A percentile compares a stretch with the other conserved stretches of the same genome.
Evolutionary conservation across 192 early-diverging fungal species (phyloP).

Genomic region (Chytriomyces confervae): DNA sequence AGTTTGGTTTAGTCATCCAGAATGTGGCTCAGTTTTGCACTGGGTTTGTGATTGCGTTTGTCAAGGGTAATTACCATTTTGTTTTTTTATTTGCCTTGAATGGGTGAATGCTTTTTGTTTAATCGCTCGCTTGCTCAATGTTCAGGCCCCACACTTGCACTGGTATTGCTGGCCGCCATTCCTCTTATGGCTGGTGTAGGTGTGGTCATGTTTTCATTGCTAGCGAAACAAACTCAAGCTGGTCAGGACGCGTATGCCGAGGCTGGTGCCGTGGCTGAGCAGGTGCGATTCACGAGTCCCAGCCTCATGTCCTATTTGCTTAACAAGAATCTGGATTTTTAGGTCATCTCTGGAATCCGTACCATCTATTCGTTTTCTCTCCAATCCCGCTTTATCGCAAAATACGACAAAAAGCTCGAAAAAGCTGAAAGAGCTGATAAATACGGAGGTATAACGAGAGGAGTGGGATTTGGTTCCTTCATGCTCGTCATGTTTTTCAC

Average conservation of each 20-base stretch:
- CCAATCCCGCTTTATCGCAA: constrained; percentile 68
- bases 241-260: constrained; percentile 72
- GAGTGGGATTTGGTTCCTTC: constrained; percentile 75
- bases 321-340: too few species aligned
- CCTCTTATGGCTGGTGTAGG: constrained; percentile 56
- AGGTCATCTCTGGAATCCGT: constrained; percentile 77
- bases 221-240: constrained; percentile 69
- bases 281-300: constrained; percentile 36
- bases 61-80: constrained; percentile 66
- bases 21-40: constrained; percentile 44
- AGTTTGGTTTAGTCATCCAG: constrained; percentile 56
- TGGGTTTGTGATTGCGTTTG: constrained; percentile 55
- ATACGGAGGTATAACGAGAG: constrained; percentile 62
- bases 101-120: neutral
- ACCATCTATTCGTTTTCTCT: constrained; percentile 88
- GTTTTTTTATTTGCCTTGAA: neutral
- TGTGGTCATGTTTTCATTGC: constrained; percentile 75
- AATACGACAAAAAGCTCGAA: constrained; percentile 70
- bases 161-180: constrained; percentile 24
- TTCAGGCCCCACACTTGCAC: constrained; percentile 26
- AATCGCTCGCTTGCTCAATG: neutral
- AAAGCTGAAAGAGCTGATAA: constrained; percentile 69
- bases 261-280: constrained; percentile 85
- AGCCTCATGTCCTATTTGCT: too few species aligned
- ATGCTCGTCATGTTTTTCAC: constrained; percentile 77